phyloP scores from a whole-genome alignment of 2,329 filamentous ascomycete species.

The Colletotrichum sp. region DNA sequence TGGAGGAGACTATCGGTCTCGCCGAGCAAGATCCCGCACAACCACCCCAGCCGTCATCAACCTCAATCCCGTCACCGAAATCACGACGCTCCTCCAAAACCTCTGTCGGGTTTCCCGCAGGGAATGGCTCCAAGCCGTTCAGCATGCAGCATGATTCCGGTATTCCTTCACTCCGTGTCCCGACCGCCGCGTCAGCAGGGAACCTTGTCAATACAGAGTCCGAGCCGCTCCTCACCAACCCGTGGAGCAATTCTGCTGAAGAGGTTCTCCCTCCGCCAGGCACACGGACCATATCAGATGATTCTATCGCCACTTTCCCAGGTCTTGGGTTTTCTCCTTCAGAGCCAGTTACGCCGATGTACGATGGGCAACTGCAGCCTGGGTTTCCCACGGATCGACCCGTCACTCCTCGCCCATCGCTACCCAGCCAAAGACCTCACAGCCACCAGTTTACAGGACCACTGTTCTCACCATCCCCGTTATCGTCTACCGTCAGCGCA shows the following conservation, averaged over 20 bases:
- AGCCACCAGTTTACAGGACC: slow-evolving; percentile 48
- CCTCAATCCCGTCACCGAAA: slow-evolving; percentile 25
- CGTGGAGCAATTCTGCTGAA: slow-evolving; percentile 45
- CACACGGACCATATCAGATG: slow-evolving; percentile 40
- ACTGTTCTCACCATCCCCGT: slow-evolving; percentile 64
- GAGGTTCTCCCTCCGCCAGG: slow-evolving; percentile 36
- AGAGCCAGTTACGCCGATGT: slow-evolving; percentile 35
- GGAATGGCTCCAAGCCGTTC: slow-evolving; percentile 39
- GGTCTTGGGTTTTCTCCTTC: slow-evolving; percentile 29
- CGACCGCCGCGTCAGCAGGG: slow-evolving; percentile 34
- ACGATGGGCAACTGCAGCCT: slow-evolving; percentile 29
- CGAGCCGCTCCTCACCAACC: slow-evolving; percentile 46
- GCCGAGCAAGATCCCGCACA: slow-evolving; percentile 56
- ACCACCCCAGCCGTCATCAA: slow-evolving; percentile 38
- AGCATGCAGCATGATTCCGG: slow-evolving; percentile 40
- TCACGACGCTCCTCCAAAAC: slow-evolving; percentile 56
- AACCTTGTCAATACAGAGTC: slow-evolving; percentile 38
- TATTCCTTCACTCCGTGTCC: slow-evolving; percentile 38
- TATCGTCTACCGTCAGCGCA: slow-evolving; percentile 64
- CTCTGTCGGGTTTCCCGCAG: slow-evolving; percentile 49
- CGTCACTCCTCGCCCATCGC: slow-evolving; percentile 20
- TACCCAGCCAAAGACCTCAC: slow-evolving; percentile 32
- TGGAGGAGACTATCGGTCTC: slow-evolving; percentile 69
- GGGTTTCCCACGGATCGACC: slow-evolving; percentile 22
- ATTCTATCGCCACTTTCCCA: slow-evolving; percentile 35